Conservation (phyloP, 2,329 filamentous ascomycete genomes). For the Trichoderma citrinoviride region DNA sequence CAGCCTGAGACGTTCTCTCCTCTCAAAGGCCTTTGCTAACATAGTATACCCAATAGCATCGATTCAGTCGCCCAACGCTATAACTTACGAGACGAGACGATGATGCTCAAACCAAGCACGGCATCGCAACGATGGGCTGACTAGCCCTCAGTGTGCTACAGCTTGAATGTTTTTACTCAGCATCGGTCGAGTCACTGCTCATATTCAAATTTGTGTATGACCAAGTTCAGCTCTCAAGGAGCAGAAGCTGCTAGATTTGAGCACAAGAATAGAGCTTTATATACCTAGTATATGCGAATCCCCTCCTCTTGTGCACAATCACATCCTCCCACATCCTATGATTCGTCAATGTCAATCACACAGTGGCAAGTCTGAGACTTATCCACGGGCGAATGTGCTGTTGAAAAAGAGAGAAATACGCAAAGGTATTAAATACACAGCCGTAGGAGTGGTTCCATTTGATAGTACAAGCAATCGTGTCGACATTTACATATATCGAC, state of each 20-base stretch:
- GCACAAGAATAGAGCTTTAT: background rate
- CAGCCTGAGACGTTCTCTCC: too few relatives aligned
- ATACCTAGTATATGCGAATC: background rate
- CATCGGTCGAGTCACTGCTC: too few relatives aligned
- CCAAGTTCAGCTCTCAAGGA: background rate
- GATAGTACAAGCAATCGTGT: constrained; percentile 12
- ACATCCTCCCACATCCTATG: background rate
- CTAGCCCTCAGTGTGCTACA: background rate
- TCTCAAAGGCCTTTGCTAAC: background rate
- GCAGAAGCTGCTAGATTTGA: background rate
- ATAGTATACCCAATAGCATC: background rate
- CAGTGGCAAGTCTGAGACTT: background rate
- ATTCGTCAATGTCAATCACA: background rate
- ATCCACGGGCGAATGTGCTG: background rate
- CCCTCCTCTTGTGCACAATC: constrained; percentile 7
- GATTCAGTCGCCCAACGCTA: background rate
- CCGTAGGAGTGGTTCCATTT: constrained; percentile 15
- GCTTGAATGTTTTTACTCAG: too few relatives aligned
- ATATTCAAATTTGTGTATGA: background rate
- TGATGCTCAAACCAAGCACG: background rate
- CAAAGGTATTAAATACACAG: background rate
- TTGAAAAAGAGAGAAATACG: background rate
- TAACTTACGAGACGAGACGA: background rate
- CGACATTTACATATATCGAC: constrained; percentile 1
- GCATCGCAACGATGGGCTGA: background rate